Evolutionary conservation across 1,139 yeast species (phyloP).

Genomic region (Yamadazyma spencermartinsiae): DNA sequence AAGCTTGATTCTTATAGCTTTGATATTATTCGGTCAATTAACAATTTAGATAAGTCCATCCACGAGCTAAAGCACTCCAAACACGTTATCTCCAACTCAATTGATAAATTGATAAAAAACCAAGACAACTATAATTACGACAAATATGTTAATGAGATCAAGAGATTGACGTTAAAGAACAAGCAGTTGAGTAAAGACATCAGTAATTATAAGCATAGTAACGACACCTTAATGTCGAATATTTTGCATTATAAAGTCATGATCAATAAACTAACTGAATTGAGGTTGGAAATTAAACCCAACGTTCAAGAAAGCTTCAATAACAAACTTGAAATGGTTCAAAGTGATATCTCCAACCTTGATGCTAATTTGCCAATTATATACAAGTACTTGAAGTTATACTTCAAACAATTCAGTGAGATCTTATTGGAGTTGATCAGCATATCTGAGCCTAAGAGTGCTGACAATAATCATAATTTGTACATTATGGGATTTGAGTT

Average conservation of each 20-base stretch:
- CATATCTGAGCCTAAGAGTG: conserved; percentile 29
- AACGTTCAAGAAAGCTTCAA: conserved; percentile 17
- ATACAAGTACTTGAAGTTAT: conserved; percentile 23
- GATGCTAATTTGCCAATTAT: conserved; percentile 22
- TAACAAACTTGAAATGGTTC: conserved; percentile 28
- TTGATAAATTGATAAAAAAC: conserved; percentile 16
- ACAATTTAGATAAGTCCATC: conserved; percentile 30
- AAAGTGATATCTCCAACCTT: conserved; percentile 31
- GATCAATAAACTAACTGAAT: conserved; percentile 22
- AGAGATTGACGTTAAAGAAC: conserved; percentile 13
- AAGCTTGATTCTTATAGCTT: conserved; percentile 29
- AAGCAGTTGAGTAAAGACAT: conserved; percentile 19
- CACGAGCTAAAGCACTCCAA: conserved; percentile 30
- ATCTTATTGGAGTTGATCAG: conserved; percentile 22
- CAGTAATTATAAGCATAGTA: conserved; percentile 22
- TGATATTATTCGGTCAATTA: conserved; percentile 37
- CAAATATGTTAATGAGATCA: conserved; percentile 14
- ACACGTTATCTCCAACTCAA: conserved; percentile 17
- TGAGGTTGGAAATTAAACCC: conserved; percentile 21
- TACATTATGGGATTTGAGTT: conserved; percentile 38
- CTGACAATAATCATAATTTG: conserved; percentile 26
- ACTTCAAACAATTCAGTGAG: conserved; percentile 20
- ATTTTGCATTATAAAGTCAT: conserved; percentile 27
- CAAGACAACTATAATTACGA: conserved; percentile 14
- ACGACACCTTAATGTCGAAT: conserved; percentile 28